Evolutionary conservation across 2,329 filamentous ascomycete species (phyloP).

Genomic region (Calonectria honghensis): DNA sequence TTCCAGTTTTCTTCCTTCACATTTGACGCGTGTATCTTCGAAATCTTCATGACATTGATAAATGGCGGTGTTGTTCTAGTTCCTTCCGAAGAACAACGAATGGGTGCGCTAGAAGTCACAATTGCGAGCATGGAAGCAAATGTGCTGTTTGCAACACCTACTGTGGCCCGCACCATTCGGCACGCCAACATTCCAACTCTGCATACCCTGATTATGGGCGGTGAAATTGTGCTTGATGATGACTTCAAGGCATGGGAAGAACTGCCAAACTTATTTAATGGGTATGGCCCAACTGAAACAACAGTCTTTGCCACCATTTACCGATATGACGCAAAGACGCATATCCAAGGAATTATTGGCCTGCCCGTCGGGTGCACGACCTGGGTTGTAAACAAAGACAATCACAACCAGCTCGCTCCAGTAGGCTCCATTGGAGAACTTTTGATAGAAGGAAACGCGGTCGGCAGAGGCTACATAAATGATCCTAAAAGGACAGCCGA

Average conservation of each 20-base stretch:
- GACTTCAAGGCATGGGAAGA: constrained; percentile 39
- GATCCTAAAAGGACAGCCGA: constrained; percentile 2
- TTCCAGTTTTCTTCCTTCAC: constrained; percentile 40
- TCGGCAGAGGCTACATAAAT: constrained; percentile 19
- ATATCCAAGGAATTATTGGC: constrained; percentile 22
- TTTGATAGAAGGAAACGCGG: constrained; percentile 25
- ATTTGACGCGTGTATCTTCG: constrained; percentile 40
- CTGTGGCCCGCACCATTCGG: not conserved
- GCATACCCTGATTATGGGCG: not conserved
- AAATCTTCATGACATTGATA: constrained; percentile 38
- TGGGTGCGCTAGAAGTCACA: not conserved
- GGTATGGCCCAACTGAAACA: constrained; percentile 46
- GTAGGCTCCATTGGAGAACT: constrained; percentile 32
- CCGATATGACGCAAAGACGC: not conserved
- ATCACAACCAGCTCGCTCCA: constrained; percentile 26
- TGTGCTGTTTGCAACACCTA: not conserved
- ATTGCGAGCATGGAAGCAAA: not conserved
- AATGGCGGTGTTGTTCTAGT: constrained; percentile 41
- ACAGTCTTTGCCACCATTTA: not conserved
- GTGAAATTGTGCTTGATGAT: not conserved
- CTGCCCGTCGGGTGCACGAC: constrained; percentile 1
- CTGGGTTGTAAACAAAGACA: constrained; percentile 32
- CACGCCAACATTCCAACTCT: not conserved
- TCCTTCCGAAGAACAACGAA: constrained; percentile 28
- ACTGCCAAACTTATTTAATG: constrained; percentile 31